Evolutionary conservation across 1,139 yeast species (phyloP), one percentile per base, ranked within the genome.

Genomic region (Diutina ranongensis): DNA sequence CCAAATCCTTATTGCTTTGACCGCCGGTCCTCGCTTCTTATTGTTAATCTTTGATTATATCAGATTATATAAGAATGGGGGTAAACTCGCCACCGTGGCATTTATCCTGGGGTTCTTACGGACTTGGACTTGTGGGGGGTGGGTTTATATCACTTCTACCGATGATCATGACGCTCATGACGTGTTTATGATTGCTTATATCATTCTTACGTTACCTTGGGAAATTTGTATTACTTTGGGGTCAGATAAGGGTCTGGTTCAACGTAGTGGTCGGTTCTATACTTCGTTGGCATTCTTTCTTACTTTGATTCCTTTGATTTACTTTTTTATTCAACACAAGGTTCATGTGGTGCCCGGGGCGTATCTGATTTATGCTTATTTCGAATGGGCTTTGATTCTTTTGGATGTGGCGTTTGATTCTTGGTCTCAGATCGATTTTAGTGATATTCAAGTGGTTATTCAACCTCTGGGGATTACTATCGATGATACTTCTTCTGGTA

Each of bases 81-180:
- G 20, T 10, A 61, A 68, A 44, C 62, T 76, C 1, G 42, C 42
- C 21, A 49, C 55, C 10, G 54, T 64, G 32, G 78, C 85, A 2
- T 62, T 60, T 49, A 50, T 69, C 31, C 71, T 66, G 1, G 98
- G 98, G 10, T 50, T 84, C 2, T 49, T 84, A 20, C 76, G 98
- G 62, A 92, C 98, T 0, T 75, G 92, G 48, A 83, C 96, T 1
- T 92, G 98, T 57, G 98, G 98, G 55, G 97, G 97, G 12, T 92
- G 97, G 97, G 95, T 94, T 15, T 92, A 92, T 58, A 83, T 92
- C 52, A 92, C 98, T 1, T 85, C 95, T 9, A 87, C 97, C 1
- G 98, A 92, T 60, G 96, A 92, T 60, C 98, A 89, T 57, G 96
- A 89, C 63, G 82, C 83, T 70, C 98, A 92, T 60, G 97, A 92